Conservation (phyloP, 805 yeast species). For the Phaffomyces opuntiae region DNA sequence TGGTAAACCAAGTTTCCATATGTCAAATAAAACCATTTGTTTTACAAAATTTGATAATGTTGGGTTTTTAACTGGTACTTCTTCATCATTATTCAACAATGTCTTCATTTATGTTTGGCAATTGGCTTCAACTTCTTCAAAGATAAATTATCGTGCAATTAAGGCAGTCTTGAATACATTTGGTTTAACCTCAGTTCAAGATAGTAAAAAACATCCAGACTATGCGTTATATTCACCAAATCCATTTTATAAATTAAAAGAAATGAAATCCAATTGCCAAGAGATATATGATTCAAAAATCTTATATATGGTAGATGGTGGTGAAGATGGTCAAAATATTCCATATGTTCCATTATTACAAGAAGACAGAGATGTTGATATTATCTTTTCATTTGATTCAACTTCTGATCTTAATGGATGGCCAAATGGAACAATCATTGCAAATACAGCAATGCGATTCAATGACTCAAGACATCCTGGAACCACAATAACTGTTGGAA, state of each 20-base stretch:
- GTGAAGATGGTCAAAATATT: conserved; percentile 68
- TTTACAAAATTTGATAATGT: conserved; percentile 48
- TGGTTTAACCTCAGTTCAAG: conserved; percentile 34
- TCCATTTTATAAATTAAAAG: conserved; percentile 40
- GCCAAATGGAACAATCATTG: conserved; percentile 54
- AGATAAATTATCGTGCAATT: conserved; percentile 27
- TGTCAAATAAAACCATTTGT: conserved; percentile 32
- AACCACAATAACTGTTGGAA: conserved; percentile 31
- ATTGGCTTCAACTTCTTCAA: conserved; percentile 26
- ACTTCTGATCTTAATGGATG: conserved; percentile 46
- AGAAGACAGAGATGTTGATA: conserved; percentile 53
- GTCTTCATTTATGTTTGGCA: conserved; percentile 40
- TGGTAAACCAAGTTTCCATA: conserved; percentile 32
- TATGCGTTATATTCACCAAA: conserved; percentile 57
- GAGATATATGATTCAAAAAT: conserved; percentile 24
- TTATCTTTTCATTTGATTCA: conserved; percentile 55
- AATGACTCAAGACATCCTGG: conserved; percentile 15
- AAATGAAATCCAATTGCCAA: not conserved
- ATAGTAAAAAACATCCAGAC: conserved; percentile 40
- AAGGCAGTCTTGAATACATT: conserved; percentile 34
- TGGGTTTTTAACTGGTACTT: conserved; percentile 55
- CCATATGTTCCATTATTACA: conserved; percentile 63
- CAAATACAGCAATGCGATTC: conserved; percentile 24
- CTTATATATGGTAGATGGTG: conserved; percentile 65
- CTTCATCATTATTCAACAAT: conserved; percentile 51